Conservation (phyloP, 352 stramenopile species). For the Plasmopara muralis region DNA sequence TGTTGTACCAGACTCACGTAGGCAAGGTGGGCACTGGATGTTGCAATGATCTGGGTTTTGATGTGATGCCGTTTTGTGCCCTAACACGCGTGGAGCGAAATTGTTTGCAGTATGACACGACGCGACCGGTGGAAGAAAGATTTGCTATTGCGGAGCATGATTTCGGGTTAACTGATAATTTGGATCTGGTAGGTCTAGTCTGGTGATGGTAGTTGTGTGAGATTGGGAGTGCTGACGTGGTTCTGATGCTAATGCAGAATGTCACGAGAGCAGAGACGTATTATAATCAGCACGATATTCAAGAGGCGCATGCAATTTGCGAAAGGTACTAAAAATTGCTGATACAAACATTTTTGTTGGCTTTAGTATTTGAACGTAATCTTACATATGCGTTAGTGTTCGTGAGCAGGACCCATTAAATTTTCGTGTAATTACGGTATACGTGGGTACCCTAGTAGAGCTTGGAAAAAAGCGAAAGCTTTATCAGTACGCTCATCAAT, state of each 20-base stretch:
- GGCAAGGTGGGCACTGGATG: slow-evolving; percentile 34
- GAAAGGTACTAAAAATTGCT: slow-evolving; percentile 38
- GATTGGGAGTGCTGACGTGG: slow-evolving; percentile 5
- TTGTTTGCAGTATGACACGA: slow-evolving; percentile 50
- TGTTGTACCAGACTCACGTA: slow-evolving; percentile 63
- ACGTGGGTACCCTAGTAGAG: slow-evolving; percentile 88
- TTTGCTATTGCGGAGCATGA: slow-evolving; percentile 55
- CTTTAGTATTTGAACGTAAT: neutral
- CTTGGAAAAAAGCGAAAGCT: slow-evolving; percentile 91
- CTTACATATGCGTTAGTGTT: slow-evolving; percentile 32
- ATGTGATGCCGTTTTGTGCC: neutral
- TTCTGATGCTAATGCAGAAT: slow-evolving; percentile 30
- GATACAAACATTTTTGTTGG: neutral
- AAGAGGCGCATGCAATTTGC: slow-evolving; percentile 72
- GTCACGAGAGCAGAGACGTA: slow-evolving; percentile 73
- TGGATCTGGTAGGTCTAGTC: slow-evolving; percentile 45
- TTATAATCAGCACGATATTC: slow-evolving; percentile 84
- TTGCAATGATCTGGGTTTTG: neutral
- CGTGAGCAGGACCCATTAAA: slow-evolving; percentile 74
- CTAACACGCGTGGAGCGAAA: neutral
- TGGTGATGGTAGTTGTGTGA: neutral
- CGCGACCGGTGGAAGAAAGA: slow-evolving; percentile 43
- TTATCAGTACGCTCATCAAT: slow-evolving; percentile 93
- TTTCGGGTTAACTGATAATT: slow-evolving; percentile 48
- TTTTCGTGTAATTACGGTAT: slow-evolving; percentile 72